Percentiles rank a stretch among this genome's conserved stretches.
These are phyloP conservation scores for Brassica nigra DNA, from an alignment of 345 rosid species.

Conservation along the genomic window DNA sequence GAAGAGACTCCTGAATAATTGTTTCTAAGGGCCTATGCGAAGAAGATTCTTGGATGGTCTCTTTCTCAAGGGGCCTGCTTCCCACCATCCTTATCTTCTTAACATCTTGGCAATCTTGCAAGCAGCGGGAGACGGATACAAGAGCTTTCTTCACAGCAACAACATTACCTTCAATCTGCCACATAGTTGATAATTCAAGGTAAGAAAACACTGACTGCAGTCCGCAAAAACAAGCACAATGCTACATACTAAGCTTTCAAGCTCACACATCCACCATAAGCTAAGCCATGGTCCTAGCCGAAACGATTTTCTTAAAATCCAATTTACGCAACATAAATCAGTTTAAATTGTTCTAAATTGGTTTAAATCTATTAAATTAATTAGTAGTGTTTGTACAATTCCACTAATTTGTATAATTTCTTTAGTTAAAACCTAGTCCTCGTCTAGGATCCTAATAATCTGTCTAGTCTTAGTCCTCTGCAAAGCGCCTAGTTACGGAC, in stretches of 20 bases:
- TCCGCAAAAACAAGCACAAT: conserved; percentile 5
- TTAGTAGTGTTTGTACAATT: too few species aligned
- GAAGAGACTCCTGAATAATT: conserved; percentile 41
- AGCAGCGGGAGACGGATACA: conserved; percentile 65
- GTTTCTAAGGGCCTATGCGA: conserved; percentile 38
- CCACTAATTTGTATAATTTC: neutral
- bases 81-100: conserved; percentile 42
- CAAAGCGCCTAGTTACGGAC: neutral
- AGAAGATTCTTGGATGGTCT: conserved; percentile 31
- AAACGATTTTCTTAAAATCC: neutral
- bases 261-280: neutral
- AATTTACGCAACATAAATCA: neutral
- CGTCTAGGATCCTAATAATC: neutral
- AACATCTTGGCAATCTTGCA: conserved; percentile 65
- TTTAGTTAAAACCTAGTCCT: neutral
- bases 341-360: neutral
- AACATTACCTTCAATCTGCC: conserved; percentile 82
- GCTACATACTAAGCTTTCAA: neutral
- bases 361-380: neutral
- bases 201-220: conserved; percentile 5
- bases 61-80: conserved; percentile 38
- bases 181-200: conserved; percentile 22
- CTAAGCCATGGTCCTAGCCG: neutral
- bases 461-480: too few species aligned
- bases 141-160: conserved; percentile 74